Evolutionary conservation across 345 rosid species (phyloP).

Genomic region (Gossypium turneri): DNA sequence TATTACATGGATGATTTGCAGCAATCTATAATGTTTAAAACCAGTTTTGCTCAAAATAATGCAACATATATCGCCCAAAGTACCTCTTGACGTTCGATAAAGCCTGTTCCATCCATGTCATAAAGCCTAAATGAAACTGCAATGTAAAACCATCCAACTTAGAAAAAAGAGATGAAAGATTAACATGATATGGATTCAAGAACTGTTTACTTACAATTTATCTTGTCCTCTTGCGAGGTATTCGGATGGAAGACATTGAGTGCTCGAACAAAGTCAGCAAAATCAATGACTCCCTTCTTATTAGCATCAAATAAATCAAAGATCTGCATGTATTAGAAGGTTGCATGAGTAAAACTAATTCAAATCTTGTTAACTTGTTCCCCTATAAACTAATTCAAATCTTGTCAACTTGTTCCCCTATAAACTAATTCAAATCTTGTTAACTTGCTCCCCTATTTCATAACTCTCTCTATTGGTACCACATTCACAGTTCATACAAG

Average conservation of each 20-base stretch:
- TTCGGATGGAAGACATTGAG: slow-evolving; percentile 94
- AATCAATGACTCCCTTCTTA: slow-evolving; percentile 86
- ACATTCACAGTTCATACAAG: background rate
- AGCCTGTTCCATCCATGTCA: slow-evolving; percentile 86
- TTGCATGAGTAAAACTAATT: background rate
- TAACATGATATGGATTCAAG: background rate
- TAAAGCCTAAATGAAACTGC: slow-evolving; percentile 97
- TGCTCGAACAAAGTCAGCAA: slow-evolving; percentile 89
- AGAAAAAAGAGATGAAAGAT: background rate
- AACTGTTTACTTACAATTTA: slow-evolving; percentile 63
- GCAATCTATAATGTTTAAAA: background rate
- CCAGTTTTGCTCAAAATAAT: background rate
- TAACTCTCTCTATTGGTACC: background rate
- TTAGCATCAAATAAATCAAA: slow-evolving; percentile 94
- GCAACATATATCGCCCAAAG: slow-evolving; percentile 2
- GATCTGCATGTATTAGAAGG: slow-evolving; percentile 46
- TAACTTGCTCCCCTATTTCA: background rate
- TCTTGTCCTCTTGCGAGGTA: slow-evolving; percentile 75
- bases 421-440: background rate
- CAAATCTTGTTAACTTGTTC: background rate
- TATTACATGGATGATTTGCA: background rate
- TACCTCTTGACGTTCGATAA: slow-evolving; percentile 95
- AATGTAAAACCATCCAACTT: slow-evolving; percentile 11
- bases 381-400: background rate
- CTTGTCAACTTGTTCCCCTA: background rate